A percentile compares a stretch with the other conserved stretches of the same genome.
Conservation (phyloP, 192 early-diverging fungal species). For the Coemansia sp. region DNA sequence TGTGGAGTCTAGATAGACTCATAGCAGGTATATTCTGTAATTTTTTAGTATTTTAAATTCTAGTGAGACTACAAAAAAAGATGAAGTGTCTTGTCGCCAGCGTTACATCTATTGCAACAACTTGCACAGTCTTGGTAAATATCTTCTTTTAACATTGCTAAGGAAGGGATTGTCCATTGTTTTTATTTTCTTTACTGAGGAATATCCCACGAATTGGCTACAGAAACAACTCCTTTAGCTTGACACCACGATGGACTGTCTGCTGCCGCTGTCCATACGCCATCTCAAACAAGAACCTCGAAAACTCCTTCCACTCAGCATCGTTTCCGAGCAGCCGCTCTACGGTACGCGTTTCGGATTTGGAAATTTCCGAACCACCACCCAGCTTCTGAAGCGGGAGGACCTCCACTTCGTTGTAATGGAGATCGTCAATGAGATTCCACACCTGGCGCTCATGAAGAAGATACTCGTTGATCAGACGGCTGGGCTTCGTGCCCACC, state of each 20-base stretch:
- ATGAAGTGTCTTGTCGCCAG: no score
- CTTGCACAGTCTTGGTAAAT: no score
- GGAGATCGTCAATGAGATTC: slow-evolving; percentile 36
- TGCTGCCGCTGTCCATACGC: slow-evolving; percentile 9
- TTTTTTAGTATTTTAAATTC: no score
- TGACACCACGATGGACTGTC: neutral
- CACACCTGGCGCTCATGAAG: slow-evolving; percentile 33
- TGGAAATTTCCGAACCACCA: neutral
- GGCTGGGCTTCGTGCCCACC: slow-evolving; percentile 17
- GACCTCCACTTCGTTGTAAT: slow-evolving; percentile 38
- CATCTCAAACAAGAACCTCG: slow-evolving; percentile 13
- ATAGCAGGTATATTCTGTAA: no score
- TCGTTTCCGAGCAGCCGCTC: neutral
- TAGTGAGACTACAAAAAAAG: no score
- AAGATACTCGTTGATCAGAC: slow-evolving; percentile 7
- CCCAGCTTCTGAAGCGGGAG: slow-evolving; percentile 1
- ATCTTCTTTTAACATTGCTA: no score
- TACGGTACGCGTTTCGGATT: neutral
- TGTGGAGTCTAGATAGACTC: no score
- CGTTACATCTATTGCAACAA: no score
- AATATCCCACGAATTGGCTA: neutral
- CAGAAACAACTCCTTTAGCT: neutral
- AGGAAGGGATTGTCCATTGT: no score
- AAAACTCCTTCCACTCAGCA: slow-evolving; percentile 13
- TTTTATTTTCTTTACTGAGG: no score